Base-by-base conservation (phyloP, 768 basidiomycete genomes). In the Podaxis sp. region DNA sequence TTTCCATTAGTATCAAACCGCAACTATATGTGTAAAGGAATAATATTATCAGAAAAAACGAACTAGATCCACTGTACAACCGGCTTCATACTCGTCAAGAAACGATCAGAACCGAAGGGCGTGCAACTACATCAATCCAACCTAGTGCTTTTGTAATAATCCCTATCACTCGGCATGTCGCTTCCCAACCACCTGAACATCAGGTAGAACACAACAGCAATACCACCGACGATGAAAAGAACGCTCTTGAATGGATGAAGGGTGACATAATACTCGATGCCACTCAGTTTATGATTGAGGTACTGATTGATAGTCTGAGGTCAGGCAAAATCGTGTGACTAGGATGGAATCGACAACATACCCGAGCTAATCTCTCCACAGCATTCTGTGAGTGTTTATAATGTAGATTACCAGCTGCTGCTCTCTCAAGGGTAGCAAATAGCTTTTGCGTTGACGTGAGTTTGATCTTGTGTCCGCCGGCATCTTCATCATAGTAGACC, bases 401-500 rank as follows among this genome's bases (percentile, higher is more conserved):
- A 3, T 67, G 48, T 0, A 87, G 71, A 1, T 76, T 77, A 0
- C 84, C 85, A 28, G 76, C 74, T 0, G 84, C 78, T 7, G 88
- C 84, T 15, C 84, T 88, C 46, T 93, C 88, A 5, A 96, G 78
- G 2, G 90, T 83, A 0, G 86, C 82, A 57, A 90, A 88, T 38
- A 96, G 76, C 64, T 83, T 76, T 20, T 69, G 67, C 0, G 73
- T 74, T 0, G 78, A 77, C 0, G 85, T 83, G 33, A 96, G 76
- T 55, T 80, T 70, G 67, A 96, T 82, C 8, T 74, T 74, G 17
- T 77, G 75, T 1, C 87, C 86, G 1, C 77, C 71, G 15, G 80
- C 75, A 63, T 93, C 93, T 20, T 73, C 73, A 68, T 95, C 85
- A 68, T 90, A 95, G 70, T 96, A 97, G 38, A 93, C 70, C 59